Base-by-base conservation (phyloP, 2,329 filamentous ascomycete genomes). In the Ophiognomonia clavigignenti-juglandacearum region DNA sequence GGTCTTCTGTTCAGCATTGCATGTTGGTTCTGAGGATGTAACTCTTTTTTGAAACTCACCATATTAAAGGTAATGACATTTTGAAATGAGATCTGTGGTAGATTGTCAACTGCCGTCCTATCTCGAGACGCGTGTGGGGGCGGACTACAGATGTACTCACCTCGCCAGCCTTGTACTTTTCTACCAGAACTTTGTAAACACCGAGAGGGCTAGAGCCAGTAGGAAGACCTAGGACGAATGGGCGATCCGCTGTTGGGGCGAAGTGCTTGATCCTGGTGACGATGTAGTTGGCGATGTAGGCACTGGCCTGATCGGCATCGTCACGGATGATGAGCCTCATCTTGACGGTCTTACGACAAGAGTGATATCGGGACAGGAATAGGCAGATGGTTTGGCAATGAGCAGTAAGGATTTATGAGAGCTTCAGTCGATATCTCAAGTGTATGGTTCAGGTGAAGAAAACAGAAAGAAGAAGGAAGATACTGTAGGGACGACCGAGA, bases 301-400 rank as follows among this genome's bases (percentile, higher is more conserved):
- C 71, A 45, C 83, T 83, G 39, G 82, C 83, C 45, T 72, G 66
- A 46, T 72, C 66, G 51, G 79, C 73, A 56, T 85, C 73, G 58
- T 87, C 79, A 60, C 83, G 74, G 59, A 88, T 82, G 63, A 88
- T 86, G 57, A 88, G 79, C 67, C 84, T 79, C 85, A 85, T 88
- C 50, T 50, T 61, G 57, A 38, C 20, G 34, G 13, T 31, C 13
- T 29, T 29, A 13, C 13, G 26, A 13, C 13, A 29, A 13, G 26
- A 29, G 26, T 13, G 29, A 31, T 5, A 6, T 11, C n/a, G 5
- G 29, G 29, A 31, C 29, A 31, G n/a, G 10, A 10, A 31, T 13
- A 13, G 29, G 10, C n/a, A 31, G n/a, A 18, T 19, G 36, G 24
- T 11, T 4, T 11, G 36, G 4, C 19, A 38, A 22, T 38, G 6